Evolutionary conservation across 352 stramenopile genomes (phyloP).

Genomic region (Hyaloperonospora arabidopsidis): DNA sequence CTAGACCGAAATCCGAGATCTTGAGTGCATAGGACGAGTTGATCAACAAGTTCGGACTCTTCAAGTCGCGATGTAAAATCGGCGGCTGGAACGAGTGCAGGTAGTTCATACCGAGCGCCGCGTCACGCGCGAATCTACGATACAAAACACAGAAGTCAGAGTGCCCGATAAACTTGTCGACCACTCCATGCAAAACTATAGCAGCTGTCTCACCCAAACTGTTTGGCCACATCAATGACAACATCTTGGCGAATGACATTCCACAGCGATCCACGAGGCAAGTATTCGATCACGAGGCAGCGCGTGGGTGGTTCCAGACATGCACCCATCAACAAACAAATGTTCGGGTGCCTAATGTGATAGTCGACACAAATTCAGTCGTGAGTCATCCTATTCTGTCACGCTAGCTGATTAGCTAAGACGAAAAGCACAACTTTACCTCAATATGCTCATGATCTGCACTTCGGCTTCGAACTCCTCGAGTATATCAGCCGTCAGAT

Average conservation of each 20-base stretch:
- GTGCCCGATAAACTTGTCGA: not conserved
- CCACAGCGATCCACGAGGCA: slow-evolving; percentile 75
- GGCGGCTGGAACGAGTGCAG: slow-evolving; percentile 80
- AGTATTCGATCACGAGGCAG: slow-evolving; percentile 83
- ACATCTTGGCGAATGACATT: slow-evolving; percentile 79
- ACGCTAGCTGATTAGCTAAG: not conserved
- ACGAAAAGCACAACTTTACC: slow-evolving; percentile 27
- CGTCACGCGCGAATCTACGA: slow-evolving; percentile 66
- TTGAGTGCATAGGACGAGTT: slow-evolving; percentile 77
- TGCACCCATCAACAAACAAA: slow-evolving; percentile 77
- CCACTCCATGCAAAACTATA: not conserved
- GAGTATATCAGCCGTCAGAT: slow-evolving; percentile 75
- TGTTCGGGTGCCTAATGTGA: slow-evolving; percentile 70
- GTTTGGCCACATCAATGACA: slow-evolving; percentile 59
- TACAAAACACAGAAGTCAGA: not conserved
- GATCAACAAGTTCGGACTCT: slow-evolving; percentile 79
- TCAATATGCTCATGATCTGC: slow-evolving; percentile 86
- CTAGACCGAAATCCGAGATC: slow-evolving; percentile 85
- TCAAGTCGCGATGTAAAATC: slow-evolving; percentile 83
- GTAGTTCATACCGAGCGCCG: slow-evolving; percentile 83
- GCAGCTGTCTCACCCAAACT: slow-evolving; percentile 43
- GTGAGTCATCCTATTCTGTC: slow-evolving; percentile 3
- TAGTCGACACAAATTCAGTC: slow-evolving; percentile 1
- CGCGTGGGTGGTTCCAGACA: slow-evolving; percentile 71
- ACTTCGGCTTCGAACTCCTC: slow-evolving; percentile 85